These are phyloP conservation scores for Saturnispora sanitii DNA, from an alignment of 805 yeast genomes.

Conservation along the genomic window DNA sequence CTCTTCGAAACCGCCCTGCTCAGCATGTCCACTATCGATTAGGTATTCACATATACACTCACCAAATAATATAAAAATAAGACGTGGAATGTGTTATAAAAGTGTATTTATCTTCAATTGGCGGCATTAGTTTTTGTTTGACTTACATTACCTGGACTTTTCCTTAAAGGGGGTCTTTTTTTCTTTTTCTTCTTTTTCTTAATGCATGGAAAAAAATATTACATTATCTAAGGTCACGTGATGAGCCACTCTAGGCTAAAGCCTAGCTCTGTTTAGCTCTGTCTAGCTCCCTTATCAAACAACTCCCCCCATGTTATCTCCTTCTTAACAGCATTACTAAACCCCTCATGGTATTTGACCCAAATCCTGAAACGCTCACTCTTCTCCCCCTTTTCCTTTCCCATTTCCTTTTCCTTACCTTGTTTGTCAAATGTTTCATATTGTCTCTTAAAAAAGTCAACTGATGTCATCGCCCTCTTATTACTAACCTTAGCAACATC, in stretches of 20 bases:
- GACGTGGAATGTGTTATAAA: too few species aligned
- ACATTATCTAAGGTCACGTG: neutral
- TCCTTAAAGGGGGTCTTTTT: too few species aligned
- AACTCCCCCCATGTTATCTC: conserved; percentile 69
- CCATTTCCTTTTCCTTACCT: neutral
- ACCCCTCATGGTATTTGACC: conserved; percentile 91
- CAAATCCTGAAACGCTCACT: conserved; percentile 40
- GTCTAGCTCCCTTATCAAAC: conserved; percentile 25
- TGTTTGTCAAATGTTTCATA: conserved; percentile 20
- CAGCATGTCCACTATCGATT: too few species aligned
- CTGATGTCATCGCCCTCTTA: conserved; percentile 14
- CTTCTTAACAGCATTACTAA: conserved; percentile 82
- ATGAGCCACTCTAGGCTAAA: neutral
- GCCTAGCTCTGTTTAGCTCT: neutral
- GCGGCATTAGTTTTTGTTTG: too few species aligned
- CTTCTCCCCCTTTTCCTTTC: conserved; percentile 14
- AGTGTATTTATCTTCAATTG: too few species aligned
- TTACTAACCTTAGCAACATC: neutral
- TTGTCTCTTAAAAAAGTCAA: conserved; percentile 36
- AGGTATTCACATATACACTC: too few species aligned
- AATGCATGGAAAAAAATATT: neutral
- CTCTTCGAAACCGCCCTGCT: too few species aligned
- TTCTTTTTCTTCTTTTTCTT: too few species aligned
- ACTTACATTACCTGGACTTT: too few species aligned
- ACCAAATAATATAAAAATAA: too few species aligned